Evolutionary conservation across 805 yeast species (phyloP), one percentile per base, ranked within the genome.

Genomic region (Metschnikowia shivogae): DNA sequence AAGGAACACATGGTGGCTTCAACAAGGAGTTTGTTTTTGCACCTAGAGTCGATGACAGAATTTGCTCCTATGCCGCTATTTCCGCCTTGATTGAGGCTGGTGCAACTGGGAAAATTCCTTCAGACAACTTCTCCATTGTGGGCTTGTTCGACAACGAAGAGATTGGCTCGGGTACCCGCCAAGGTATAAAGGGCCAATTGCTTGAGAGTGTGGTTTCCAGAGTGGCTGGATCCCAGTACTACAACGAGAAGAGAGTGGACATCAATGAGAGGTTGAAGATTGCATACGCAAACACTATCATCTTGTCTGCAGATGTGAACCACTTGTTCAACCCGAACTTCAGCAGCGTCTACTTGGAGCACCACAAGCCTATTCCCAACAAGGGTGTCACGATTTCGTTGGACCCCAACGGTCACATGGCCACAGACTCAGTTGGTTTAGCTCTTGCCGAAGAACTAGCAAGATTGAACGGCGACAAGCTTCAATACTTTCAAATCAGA

Each of bases 401-500:
- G 53, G 95, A 88, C 63, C 80, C 95, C 33, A 84, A 86, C 62
- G 89, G 86, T 11, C 85, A 84, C 59, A 81, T 86, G 84, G 89
- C 90, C 22, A 86, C 95, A 6, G 95, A 88, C 60, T 73, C 83
- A 3, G 80, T 81, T 38, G 88, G 92, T 13, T 64, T 78, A 17
- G 84, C 92, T 0, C 68, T 89, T 40, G 72, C 80, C 39, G 86
- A 85, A 62, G 84, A 83, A 56, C 61, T 88, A 51, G 95, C 89
- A 3, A 68, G 77, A 46, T 60, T 67, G 43, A 81, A 86, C 49
- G 84, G 73, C 41, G 89, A 85, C 60, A 66, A 69, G 43, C 53
- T 88, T 26, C 96, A 89, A 67, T 82, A 80, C 65, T 87, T 87
- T 81, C 96, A 88, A 60, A 84, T 86, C 62, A 79, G 93, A 64